These are phyloP conservation scores for Tillandsia leiboldiana DNA, from an alignment of 176 grass and related monocot species.

Conservation along the genomic window DNA sequence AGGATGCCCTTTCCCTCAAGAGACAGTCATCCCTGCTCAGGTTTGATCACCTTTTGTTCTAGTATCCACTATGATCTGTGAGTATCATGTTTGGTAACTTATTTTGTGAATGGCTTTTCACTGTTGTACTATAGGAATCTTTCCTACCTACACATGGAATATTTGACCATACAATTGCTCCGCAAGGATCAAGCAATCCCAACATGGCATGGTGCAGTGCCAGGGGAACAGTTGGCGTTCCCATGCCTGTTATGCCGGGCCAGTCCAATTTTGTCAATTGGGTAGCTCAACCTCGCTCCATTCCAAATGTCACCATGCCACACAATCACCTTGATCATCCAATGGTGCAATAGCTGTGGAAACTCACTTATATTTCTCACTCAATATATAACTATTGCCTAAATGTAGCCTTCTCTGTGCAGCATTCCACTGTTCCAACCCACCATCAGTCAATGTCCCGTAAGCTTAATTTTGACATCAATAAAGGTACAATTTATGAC, in stretches of 20 bases:
- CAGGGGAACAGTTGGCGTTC: constrained; percentile 6
- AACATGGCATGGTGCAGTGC: constrained; percentile 29
- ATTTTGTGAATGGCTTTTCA: not conserved
- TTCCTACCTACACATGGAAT: constrained; percentile 25
- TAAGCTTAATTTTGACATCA: constrained; percentile 37
- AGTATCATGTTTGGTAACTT: constrained; percentile 9
- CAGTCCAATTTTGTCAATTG: constrained; percentile 30
- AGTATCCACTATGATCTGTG: not conserved
- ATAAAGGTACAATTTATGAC: constrained; percentile 24
- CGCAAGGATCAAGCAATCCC: constrained; percentile 23
- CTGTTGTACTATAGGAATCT: constrained; percentile 25
- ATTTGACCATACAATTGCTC: constrained; percentile 24
- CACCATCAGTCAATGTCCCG: constrained; percentile 23
- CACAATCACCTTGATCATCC: constrained; percentile 15
- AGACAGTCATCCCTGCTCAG: constrained; percentile 31
- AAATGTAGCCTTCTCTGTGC: not conserved
- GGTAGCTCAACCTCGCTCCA: constrained; percentile 21
- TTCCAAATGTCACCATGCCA: constrained; percentile 18
- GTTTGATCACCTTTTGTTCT: constrained; percentile 10
- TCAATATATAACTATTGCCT: constrained; percentile 1
- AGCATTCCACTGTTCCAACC: constrained; percentile 18
- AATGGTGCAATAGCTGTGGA: constrained; percentile 9
- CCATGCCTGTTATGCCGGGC: constrained; percentile 16
- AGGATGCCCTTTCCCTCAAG: constrained; percentile 27
- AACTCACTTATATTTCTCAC: not conserved